These are phyloP conservation scores for Teratosphaeriaceae sp. DNA, from an alignment of 2,329 filamentous ascomycete species.

Conservation along the genomic window DNA sequence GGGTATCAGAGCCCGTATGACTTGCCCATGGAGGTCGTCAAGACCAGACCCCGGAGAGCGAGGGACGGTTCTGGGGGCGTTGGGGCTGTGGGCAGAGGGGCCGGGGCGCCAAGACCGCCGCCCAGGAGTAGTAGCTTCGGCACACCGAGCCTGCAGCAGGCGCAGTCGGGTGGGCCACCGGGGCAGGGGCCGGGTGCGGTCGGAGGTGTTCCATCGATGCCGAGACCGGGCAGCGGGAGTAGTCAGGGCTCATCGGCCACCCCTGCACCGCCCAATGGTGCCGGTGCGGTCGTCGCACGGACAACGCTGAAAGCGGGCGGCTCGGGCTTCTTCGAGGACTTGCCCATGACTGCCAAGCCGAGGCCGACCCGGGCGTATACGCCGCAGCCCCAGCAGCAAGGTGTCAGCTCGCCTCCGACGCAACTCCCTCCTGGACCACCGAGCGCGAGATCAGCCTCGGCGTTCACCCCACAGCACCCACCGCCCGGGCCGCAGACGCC, in stretches of 20 bases:
- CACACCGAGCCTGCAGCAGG: constrained; percentile 3
- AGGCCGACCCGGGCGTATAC: constrained; percentile 18
- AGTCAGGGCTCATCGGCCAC: neutral
- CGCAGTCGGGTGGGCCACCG: no score
- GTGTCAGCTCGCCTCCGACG: no score
- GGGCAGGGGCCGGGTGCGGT: neutral
- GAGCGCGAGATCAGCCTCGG: no score
- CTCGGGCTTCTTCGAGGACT: constrained; percentile 43
- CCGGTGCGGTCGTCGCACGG: constrained; percentile 11
- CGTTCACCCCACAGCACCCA: no score
- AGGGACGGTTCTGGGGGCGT: no score
- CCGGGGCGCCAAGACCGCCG: constrained; percentile 38
- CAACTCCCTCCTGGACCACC: no score
- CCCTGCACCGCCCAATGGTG: neutral
- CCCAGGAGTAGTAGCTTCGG: constrained; percentile 57
- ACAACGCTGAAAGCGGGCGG: constrained; percentile 22
- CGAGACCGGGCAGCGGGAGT: neutral
- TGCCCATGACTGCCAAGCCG: constrained; percentile 39
- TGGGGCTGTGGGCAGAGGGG: no score
- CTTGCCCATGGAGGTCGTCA: constrained; percentile 80
- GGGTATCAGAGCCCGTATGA: constrained; percentile 95
- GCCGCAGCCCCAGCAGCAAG: no score
- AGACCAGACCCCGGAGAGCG: constrained; percentile 53
- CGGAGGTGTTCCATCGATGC: neutral
- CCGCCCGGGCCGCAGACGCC: no score